Percentiles rank a stretch among this genome's conserved stretches.
Conservation (phyloP, 2,329 filamentous ascomycete species). For the Talaromyces amestolkiae region DNA sequence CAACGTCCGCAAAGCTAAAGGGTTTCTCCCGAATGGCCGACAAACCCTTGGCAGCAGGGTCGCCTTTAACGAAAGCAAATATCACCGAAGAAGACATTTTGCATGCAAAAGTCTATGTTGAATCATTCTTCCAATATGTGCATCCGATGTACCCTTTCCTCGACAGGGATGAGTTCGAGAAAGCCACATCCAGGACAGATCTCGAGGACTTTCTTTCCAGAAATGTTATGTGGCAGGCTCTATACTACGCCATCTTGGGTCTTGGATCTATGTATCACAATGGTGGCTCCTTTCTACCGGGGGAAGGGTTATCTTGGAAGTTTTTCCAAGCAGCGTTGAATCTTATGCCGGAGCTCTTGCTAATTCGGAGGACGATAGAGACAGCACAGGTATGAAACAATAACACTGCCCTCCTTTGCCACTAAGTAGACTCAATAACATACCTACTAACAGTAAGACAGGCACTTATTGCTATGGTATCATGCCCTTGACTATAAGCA, state of each 20-base stretch:
- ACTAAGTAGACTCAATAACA: no score
- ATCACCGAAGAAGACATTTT: no score
- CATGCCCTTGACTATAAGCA: no score
- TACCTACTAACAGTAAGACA: no score
- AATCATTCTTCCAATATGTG: slow-evolving; percentile 41
- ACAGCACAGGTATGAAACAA: neutral
- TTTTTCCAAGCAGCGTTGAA: neutral
- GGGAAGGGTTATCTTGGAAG: neutral
- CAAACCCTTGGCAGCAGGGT: no score
- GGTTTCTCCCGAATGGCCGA: no score
- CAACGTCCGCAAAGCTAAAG: no score
- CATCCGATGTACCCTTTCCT: slow-evolving; percentile 45
- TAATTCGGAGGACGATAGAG: neutral
- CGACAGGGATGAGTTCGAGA: slow-evolving; percentile 37
- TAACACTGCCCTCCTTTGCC: no score
- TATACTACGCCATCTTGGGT: neutral
- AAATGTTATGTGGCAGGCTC: neutral
- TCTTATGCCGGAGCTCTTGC: neutral
- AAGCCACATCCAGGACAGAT: slow-evolving; percentile 21
- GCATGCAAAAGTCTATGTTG: neutral
- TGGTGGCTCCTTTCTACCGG: neutral
- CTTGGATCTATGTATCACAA: neutral
- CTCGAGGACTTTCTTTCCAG: neutral
- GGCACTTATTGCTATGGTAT: no score
- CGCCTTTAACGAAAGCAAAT: no score